Evolutionary conservation across 2,329 filamentous ascomycete genomes (phyloP).

Genomic region (Pyrenochaeta sp.): DNA sequence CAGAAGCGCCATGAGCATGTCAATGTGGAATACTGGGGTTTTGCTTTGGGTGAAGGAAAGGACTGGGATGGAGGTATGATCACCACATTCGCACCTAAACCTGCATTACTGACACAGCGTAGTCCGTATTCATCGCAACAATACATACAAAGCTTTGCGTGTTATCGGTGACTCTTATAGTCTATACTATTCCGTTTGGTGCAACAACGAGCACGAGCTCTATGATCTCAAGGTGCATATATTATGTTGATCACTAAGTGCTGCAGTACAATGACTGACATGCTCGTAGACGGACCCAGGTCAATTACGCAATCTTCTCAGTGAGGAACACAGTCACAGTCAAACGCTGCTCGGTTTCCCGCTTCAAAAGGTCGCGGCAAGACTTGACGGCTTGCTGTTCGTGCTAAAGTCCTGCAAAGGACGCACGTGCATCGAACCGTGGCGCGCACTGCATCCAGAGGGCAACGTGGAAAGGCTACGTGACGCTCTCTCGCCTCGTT

Average conservation of each 20-base stretch:
- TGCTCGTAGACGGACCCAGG: constrained; percentile 38
- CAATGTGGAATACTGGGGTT: constrained; percentile 53
- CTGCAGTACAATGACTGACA: neutral
- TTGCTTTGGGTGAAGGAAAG: constrained; percentile 34
- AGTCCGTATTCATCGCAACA: constrained; percentile 46
- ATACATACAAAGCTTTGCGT: constrained; percentile 70
- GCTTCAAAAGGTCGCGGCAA: constrained; percentile 18
- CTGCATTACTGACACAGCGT: neutral
- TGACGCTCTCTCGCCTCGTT: constrained; percentile 60
- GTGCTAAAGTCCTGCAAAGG: constrained; percentile 69
- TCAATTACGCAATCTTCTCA: constrained; percentile 48
- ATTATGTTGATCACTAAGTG: constrained; percentile 11
- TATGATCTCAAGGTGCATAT: constrained; percentile 65
- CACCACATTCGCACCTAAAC: neutral
- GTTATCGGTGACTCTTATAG: constrained; percentile 64
- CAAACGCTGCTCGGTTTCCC: constrained; percentile 16
- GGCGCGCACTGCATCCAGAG: constrained; percentile 64
- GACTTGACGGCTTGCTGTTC: constrained; percentile 65
- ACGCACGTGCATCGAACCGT: constrained; percentile 62
- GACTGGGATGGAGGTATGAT: constrained; percentile 10
- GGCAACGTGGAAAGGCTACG: constrained; percentile 61
- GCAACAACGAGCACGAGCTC: constrained; percentile 71
- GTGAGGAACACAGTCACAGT: neutral
- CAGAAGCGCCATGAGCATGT: constrained; percentile 45
- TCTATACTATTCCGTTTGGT: constrained; percentile 74